These are phyloP conservation scores for Neostapfia colusana DNA, from an alignment of 176 grass and related monocot species.

Conservation along the genomic window DNA sequence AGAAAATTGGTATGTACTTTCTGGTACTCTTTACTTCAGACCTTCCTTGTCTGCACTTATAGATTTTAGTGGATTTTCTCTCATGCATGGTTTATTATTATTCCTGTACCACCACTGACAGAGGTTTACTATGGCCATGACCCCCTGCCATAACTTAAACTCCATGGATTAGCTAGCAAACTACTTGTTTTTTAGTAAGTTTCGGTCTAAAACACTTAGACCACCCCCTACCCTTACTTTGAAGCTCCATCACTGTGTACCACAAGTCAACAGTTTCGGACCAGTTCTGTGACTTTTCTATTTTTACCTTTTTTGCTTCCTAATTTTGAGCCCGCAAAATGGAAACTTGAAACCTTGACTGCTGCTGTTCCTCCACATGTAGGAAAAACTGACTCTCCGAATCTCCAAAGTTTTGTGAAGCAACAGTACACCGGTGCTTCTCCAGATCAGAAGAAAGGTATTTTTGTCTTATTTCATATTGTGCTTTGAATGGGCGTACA, in stretches of 20 bases:
- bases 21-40: not conserved
- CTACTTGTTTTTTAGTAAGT: too few species aligned
- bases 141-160: too few species aligned
- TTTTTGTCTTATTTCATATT: not conserved
- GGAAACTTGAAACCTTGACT: not conserved
- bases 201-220: too few species aligned
- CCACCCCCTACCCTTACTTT: too few species aligned
- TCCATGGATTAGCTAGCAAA: too few species aligned
- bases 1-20: constrained; percentile 58
- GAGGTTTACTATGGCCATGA: too few species aligned
- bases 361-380: constrained; percentile 20
- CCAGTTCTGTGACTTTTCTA: not conserved
- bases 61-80: constrained; percentile 1
- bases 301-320: not conserved
- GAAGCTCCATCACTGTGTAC: not conserved
- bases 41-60: not conserved
- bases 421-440: constrained; percentile 52
- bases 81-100: not conserved
- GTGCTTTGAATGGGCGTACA: not conserved
- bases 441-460: constrained; percentile 43
- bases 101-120: not conserved
- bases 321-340: not conserved
- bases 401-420: constrained; percentile 68
- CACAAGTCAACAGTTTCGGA: not conserved
- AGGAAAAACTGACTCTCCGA: constrained; percentile 63